Base-by-base conservation (phyloP, 768 basidiomycete species). In the Suillus spraguei region DNA sequence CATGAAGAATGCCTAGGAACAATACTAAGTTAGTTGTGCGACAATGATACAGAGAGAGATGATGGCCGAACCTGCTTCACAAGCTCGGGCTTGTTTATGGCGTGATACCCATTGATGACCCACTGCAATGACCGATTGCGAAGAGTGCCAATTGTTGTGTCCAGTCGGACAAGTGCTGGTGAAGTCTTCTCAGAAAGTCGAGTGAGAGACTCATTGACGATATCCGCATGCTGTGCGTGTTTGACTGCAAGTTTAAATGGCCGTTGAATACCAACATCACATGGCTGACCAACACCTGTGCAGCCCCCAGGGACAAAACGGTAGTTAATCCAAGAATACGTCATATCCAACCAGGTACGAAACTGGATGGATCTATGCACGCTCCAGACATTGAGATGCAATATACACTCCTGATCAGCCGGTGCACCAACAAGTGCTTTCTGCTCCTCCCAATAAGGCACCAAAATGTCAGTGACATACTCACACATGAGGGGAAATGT, bases 261-360 rank as follows among this genome's bases (percentile, higher is more conserved):
- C 0, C 44, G 1, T 46, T 46, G 44, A 46, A 46, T 46, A 46
- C 11, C 11, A 5, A 46, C n/a, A 5, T 46, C 44, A 46, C 44
- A 46, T 46, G 44, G 44, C n/a, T 46, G 44, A 46, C 44, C 44
- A 46, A 46, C 44, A 46, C 44, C 44, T 11, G 44, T 46, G n/a
- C 44, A 46, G 44, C n/a, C 44, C 44, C 22, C 14, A 14, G 47
- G 47, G 47, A 49, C n/a, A 0, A 49, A 49, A 6, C 11, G 6
- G 47, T 49, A 49, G 13, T 49, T 49, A 14, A 49, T 49, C 47
- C 47, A 49, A 49, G 47, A 24, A 24, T 49, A 49, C 13, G 47
- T 49, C 47, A 49, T 49, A 49, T 49, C 47, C 47, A 24, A 3
- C 24, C 47, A 49, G 2, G 0, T 49, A 13, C 2, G 14, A 49